Percentiles rank a stretch among this genome's conserved stretches.
phyloP scores from a whole-genome alignment of 495 filamentous ascomycete genomes.

The Clohesyomyces aquaticus region DNA sequence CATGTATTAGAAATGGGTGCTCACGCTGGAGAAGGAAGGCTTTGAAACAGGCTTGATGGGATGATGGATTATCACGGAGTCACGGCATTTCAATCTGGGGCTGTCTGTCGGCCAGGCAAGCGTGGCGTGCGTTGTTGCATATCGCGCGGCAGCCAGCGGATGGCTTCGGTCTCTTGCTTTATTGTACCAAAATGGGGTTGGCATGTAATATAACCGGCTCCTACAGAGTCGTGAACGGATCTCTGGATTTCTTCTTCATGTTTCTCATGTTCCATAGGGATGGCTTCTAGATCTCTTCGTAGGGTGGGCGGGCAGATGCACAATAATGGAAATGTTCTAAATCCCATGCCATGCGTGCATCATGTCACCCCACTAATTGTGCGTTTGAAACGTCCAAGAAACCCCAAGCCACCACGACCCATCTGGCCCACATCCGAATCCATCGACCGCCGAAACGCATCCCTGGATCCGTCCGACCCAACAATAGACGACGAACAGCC shows the following conservation, averaged over 20 bases:
- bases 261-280: too few species aligned
- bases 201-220: not conserved
- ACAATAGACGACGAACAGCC: too few species aligned
- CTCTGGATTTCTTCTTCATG: not conserved
- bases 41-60: not conserved
- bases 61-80: constrained; percentile 1
- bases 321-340: not conserved
- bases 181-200: not conserved
- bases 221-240: not conserved
- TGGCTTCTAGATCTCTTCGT: too few species aligned
- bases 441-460: too few species aligned
- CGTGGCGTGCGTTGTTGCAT: too few species aligned
- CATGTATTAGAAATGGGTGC: constrained; percentile 5
- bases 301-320: too few species aligned
- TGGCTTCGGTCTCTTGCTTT: not conserved
- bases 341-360: not conserved
- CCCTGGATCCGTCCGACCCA: too few species aligned
- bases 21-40: constrained; percentile 28
- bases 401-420: not conserved
- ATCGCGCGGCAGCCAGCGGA: too few species aligned
- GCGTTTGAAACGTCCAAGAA: not conserved
- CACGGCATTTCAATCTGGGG: too few species aligned
- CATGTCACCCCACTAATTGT: too few species aligned
- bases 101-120: too few species aligned
- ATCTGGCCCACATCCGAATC: too few species aligned